Evolutionary conservation across 2,329 filamentous ascomycete species (phyloP), one percentile per base, ranked within the genome.

Genomic region (Diaporthe velutina): DNA sequence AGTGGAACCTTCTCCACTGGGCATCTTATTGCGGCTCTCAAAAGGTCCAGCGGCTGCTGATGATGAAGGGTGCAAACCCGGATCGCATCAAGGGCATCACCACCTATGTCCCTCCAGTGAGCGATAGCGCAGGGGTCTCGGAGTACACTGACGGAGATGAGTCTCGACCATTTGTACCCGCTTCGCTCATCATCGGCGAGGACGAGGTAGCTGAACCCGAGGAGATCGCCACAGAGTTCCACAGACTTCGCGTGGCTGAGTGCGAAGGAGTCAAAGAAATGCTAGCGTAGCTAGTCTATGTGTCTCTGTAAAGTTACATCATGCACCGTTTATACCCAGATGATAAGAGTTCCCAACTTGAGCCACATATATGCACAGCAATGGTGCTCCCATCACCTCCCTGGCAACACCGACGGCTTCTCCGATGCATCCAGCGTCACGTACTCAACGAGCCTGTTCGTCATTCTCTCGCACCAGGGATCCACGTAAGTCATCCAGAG

Each of bases 401-500:
- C 55, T 17, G 75, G 73, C 48, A 76, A 33, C 1, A 70, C 10
- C 22, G 73, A 15, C 1, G 58, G 45, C 76, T 80, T 80, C 74
- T 81, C 79, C 13, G 74, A 52, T 15, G 72, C 68, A 5, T 77
- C 77, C 58, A 74, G 60, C 50, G 73, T 55, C 35, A 80, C 77
- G 22, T 77, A 77, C 19, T 73, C 68, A 10, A 80, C 81, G n/a
- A 82, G 55, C 48, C 75, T 83, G 78, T 87, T 84, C 2, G 87
- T 87, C n/a, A 85, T 74, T 35, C 80, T 81, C 17, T 84, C 85
- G 75, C 86, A 90, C 78, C 85, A 86, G 0, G 88, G 88, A 78
- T 91, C 89, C 25, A 91, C 85, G 61, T 88, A 86, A 7, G 82
- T 84, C 17, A 87, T 89, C 89, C 89, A 91, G 0, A 87, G 78